Percentiles rank a stretch among this genome's conserved stretches.
Conservation (phyloP, 2,329 filamentous ascomycete genomes). For the Arthrobotrys musiformis region DNA sequence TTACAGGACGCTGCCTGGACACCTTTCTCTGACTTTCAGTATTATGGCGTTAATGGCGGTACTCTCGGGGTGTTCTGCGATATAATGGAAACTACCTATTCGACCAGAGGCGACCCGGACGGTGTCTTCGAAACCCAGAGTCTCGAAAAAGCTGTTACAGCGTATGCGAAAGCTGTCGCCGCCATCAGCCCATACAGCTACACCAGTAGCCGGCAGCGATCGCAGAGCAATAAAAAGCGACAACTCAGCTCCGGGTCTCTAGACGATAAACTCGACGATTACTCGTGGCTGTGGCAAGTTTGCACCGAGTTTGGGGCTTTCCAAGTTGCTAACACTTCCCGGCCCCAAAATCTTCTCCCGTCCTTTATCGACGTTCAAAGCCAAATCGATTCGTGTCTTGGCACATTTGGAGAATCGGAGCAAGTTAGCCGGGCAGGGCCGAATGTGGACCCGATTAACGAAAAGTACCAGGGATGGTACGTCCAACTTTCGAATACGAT, state of each 20-base stretch:
- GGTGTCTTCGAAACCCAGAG: conserved; percentile 23
- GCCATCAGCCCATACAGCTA: conserved; percentile 47
- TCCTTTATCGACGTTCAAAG: conserved; percentile 61
- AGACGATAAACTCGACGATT: conserved; percentile 28
- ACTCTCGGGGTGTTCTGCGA: conserved; percentile 63
- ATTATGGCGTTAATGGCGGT: conserved; percentile 62
- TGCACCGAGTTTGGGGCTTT: conserved; percentile 61
- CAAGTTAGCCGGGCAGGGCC: conserved; percentile 58
- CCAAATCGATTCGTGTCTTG: conserved; percentile 62
- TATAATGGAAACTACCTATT: conserved; percentile 61
- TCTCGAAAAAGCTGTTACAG: conserved; percentile 26
- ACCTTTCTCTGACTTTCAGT: conserved; percentile 61
- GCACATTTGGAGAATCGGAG: conserved; percentile 62
- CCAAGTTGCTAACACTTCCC: conserved; percentile 51
- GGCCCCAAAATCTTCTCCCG: conserved; percentile 56
- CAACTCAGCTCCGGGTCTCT: background rate
- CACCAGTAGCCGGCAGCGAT: background rate
- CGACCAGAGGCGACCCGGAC: conserved; percentile 58
- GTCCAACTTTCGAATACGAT: conserved; percentile 63
- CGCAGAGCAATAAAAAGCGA: background rate
- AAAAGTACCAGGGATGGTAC: conserved; percentile 63
- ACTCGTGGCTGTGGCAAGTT: conserved; percentile 60
- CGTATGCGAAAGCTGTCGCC: conserved; percentile 43
- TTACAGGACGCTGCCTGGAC: conserved; percentile 52
- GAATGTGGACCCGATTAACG: conserved; percentile 62